Conservation (phyloP, 768 basidiomycete genomes). For the Collybiopsis confluens region DNA sequence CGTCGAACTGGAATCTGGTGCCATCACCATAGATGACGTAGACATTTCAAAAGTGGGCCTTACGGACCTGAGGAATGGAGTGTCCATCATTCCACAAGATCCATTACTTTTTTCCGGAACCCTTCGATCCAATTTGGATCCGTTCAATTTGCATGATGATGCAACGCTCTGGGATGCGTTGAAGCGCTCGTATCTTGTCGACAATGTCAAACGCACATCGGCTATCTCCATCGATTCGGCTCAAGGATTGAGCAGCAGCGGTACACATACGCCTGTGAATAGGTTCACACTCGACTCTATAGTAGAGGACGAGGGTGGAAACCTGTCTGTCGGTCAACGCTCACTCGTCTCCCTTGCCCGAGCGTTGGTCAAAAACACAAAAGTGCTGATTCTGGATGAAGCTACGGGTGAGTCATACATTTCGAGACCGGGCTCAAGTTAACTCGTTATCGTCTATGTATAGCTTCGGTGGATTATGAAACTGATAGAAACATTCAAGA, state of each 20-base stretch:
- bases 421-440: not conserved
- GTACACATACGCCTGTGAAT: conserved; percentile 41
- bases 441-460: conserved; percentile 3
- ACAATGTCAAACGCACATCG: conserved; percentile 32
- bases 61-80: conserved; percentile 57
- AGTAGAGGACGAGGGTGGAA: conserved; percentile 84
- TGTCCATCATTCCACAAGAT: conserved; percentile 86
- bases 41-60: conserved; percentile 82
- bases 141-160: conserved; percentile 79
- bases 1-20: conserved; percentile 74
- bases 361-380: conserved; percentile 82
- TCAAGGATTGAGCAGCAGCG: conserved; percentile 30
- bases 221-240: conserved; percentile 17
- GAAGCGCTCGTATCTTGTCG: conserved; percentile 78
- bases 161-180: conserved; percentile 84
- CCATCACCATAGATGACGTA: conserved; percentile 76
- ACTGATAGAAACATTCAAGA: conserved; percentile 90
- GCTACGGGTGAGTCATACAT: conserved; percentile 54
- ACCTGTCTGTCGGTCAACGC: conserved; percentile 78
- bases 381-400: conserved; percentile 86
- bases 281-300: conserved; percentile 80
- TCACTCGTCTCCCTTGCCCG: conserved; percentile 85
- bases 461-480: conserved; percentile 84
- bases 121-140: conserved; percentile 84
- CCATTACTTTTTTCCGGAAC: conserved; percentile 64